These are phyloP conservation scores for Beauveria sp. DNA, from an alignment of 2,329 filamentous ascomycete genomes.

Conservation along the genomic window DNA sequence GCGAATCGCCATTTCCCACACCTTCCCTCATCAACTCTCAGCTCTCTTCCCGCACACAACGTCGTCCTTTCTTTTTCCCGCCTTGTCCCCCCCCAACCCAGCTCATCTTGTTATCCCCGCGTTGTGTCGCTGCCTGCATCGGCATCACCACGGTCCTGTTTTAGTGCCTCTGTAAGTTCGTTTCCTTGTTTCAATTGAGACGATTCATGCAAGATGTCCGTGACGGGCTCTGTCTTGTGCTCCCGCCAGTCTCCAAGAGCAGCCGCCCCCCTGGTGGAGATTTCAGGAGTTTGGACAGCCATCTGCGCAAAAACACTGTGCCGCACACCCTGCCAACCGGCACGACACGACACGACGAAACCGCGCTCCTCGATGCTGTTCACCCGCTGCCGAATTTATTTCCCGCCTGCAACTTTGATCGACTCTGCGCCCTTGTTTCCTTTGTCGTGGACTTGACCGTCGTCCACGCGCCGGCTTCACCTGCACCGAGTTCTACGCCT, in stretches of 20 bases:
- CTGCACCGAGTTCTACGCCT: not conserved
- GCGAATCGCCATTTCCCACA: constrained; percentile 12
- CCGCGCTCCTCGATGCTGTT: not conserved
- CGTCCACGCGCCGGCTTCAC: not conserved
- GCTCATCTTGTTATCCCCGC: not conserved
- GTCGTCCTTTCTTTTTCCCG: not conserved
- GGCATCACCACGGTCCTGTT: not conserved
- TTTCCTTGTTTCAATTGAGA: constrained; percentile 6
- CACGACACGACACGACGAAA: not conserved
- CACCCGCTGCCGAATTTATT: not conserved
- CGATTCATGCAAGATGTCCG: constrained; percentile 5
- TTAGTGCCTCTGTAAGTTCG: not conserved
- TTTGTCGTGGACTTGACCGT: not conserved
- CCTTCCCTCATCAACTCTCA: constrained; percentile 5
- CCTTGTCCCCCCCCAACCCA: not conserved
- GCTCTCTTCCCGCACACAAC: not conserved
- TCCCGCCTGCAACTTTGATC: not conserved
- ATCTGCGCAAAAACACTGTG: constrained; percentile 3
- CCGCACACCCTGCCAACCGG: not conserved
- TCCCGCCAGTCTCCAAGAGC: constrained; percentile 2
- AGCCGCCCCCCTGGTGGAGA: constrained; percentile 4
- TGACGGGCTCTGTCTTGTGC: constrained; percentile 3
- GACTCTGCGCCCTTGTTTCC: not conserved
- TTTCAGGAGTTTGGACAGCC: constrained; percentile 10
- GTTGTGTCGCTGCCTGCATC: constrained; percentile 2